Base-by-base conservation (phyloP, 2,329 filamentous ascomycete species). In the Fusarium denticulatum region DNA sequence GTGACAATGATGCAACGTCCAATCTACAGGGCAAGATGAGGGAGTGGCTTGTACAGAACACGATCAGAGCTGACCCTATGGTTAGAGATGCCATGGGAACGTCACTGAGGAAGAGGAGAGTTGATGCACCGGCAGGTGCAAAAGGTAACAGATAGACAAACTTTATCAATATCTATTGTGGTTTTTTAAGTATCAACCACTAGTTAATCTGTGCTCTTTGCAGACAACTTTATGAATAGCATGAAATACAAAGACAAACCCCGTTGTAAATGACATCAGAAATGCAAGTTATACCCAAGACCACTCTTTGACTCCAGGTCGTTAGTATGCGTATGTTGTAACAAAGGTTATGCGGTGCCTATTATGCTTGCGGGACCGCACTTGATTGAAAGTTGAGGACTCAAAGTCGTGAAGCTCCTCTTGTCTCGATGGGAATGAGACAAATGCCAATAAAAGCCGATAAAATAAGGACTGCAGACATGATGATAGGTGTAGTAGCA, bases 21-120 rank as follows among this genome's bases (percentile, higher is more conserved):
- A 90, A 90, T 43, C 70, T 84, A 22, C 88, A 91, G 70, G 87
- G 88, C 45, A 93, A 92, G 77, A 89, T 98, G 83, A 93, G 92
- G 82, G 94, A 96, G 78, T 97, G 94, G 88, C 85, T 98, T 75
- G 91, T 98, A 57, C 91, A 97, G 81, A 97, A 97, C 79, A 95
- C 92, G 20, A 93, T 97, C 67, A 88, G 90, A 74, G 90, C 89
- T 53, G 93, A 96, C 81, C 92, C 91, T 2, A 94, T 96, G 83
- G 96, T 98, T 14, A 88, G 91, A 75, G 92, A 94, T 81, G 95
- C 95, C 2, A 86, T 97, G 75, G 91, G 90, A 30, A 88, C 87
- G 66, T 90, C 91, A 34, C 83, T 95, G 64, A 87, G 89, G 80
- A 90, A 87, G 79, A 84, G 90, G 76, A 87, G 92, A 73, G 81